Evolutionary conservation across 208 protist genomes (phyloP), one percentile per base, ranked within the genome.

Genomic region (Leptomonas seymouri): DNA sequence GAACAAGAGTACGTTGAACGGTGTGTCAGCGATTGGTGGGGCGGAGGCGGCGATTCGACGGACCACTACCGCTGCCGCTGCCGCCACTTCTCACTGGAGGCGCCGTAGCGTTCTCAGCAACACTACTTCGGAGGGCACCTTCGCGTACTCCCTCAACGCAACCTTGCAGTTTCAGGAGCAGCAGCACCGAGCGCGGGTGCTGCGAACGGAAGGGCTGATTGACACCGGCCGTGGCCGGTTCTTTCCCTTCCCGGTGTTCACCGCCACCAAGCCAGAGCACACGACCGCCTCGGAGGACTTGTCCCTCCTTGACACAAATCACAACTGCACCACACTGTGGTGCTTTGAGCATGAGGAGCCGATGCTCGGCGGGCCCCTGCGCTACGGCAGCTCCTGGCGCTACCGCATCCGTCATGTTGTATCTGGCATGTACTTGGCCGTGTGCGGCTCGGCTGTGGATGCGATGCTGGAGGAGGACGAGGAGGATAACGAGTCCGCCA

Each of bases 261-360:
- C 73, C 31, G 63, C 58, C 27, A 42, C 71, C 1, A 36, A 50
- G 12, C 30, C 45, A 3, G 59, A 53, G 7, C 45, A n/a, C 30
- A 27, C 0, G 6, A 12, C 30, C 30, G 56, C 51, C 11, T 45
- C 41, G 46, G 48, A 16, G 51, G 48, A 69, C 25, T 42, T 58
- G 34, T 61, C 53, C 21, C 23, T 44, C 45, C 51, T 54, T 27
- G 65, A 64, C 23, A 14, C 70, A 8, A 64, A 71, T 25, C 71
- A 69, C 28, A 67, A 80, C 42, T 48, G 53, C n/a, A 72, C 72
- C 16, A 73, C 81, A 21, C 74, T 90, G 34, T 94, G 89, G 89
- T 73, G 87, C 55, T 76, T 94, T 27, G 84, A 94, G 71, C 66
- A 80, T 44, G 85, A 85, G 64, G 76, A 91, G 46, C 89, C 89